These are phyloP conservation scores for Gyromitra esculenta DNA, from an alignment of 2,329 filamentous ascomycete species.

Conservation along the genomic window DNA sequence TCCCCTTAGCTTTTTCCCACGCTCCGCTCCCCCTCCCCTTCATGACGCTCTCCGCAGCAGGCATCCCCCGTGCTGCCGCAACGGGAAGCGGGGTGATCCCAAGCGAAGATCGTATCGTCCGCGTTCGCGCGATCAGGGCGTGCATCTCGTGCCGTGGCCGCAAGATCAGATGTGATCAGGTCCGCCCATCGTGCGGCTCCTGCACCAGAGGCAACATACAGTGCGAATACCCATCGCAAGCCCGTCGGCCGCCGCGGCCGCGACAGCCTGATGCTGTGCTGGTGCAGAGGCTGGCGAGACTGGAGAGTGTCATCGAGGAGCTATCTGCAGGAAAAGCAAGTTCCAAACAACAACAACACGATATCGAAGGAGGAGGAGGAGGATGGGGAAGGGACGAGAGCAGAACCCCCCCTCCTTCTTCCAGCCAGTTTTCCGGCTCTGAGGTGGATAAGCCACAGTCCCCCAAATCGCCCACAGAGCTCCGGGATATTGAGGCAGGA, in stretches of 20 bases:
- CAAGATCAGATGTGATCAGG: constrained; percentile 50
- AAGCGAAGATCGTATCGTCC: constrained; percentile 44
- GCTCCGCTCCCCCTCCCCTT: background rate
- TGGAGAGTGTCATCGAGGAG: constrained; percentile 44
- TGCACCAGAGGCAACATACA: constrained; percentile 27
- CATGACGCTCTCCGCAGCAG: constrained; percentile 16
- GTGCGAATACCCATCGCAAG: constrained; percentile 45
- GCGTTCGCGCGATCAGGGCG: constrained; percentile 35
- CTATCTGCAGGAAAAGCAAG: constrained; percentile 20
- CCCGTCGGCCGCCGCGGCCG: constrained; percentile 31
- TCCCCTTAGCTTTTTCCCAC: constrained; percentile 1
- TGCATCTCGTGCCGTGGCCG: constrained; percentile 48
- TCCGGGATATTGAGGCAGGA: constrained; percentile 40
- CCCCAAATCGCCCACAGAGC: background rate
- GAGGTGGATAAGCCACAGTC: background rate
- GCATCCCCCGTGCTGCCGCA: background rate
- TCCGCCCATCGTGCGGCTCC: constrained; percentile 42
- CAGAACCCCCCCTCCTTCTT: background rate
- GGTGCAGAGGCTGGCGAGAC: constrained; percentile 46
- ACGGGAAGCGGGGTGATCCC: background rate
- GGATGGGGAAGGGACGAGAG: background rate
- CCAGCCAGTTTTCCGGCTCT: background rate
- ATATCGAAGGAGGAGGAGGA: background rate
- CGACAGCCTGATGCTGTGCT: constrained; percentile 44
- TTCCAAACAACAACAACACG: background rate